A percentile compares a stretch with the other conserved stretches of the same genome.
phyloP scores from a whole-genome alignment of 2,329 filamentous ascomycete genomes.

The Sporothrix humicola region DNA sequence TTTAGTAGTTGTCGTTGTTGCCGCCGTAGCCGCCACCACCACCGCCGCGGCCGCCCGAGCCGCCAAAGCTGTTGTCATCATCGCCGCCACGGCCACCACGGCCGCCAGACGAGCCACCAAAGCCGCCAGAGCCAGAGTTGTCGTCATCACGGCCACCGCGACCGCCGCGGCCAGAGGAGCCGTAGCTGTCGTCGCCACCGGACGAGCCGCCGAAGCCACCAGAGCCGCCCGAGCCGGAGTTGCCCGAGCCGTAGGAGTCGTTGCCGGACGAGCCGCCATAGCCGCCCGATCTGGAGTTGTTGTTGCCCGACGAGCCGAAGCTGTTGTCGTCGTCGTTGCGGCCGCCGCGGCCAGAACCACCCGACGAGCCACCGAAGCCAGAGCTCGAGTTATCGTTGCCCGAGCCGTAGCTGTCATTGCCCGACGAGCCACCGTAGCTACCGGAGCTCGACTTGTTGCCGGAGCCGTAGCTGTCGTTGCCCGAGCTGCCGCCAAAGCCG shows the following conservation, averaged over 20 bases:
- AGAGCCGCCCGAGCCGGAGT: constrained; percentile 18
- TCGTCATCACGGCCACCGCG: constrained; percentile 20
- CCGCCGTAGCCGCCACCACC: constrained; percentile 28
- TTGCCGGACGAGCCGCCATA: constrained; percentile 20
- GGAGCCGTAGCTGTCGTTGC: constrained; percentile 38
- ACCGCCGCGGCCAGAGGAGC: constrained; percentile 34
- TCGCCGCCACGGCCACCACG: neutral
- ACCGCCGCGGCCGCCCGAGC: neutral
- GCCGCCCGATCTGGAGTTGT: constrained; percentile 20
- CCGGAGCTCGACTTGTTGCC: constrained; percentile 22
- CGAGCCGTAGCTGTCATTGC: constrained; percentile 37
- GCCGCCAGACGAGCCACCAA: constrained; percentile 24
- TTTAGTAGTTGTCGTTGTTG: constrained; percentile 37
- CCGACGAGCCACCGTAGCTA: constrained; percentile 11
- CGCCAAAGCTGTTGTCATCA: neutral
- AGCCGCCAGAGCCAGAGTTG: constrained; percentile 31
- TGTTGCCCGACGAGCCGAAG: constrained; percentile 37
- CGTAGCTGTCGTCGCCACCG: constrained; percentile 33
- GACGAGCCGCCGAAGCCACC: constrained; percentile 27
- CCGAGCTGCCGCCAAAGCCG: constrained; percentile 33
- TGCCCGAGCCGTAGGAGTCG: constrained; percentile 31
- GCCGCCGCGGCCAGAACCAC: constrained; percentile 30
- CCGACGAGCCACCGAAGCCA: constrained; percentile 14
- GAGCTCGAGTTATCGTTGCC: constrained; percentile 13
- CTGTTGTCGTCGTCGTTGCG: constrained; percentile 30